Base-by-base conservation (phyloP, 164 flowering plant genomes). In the Platanus orientalis region DNA sequence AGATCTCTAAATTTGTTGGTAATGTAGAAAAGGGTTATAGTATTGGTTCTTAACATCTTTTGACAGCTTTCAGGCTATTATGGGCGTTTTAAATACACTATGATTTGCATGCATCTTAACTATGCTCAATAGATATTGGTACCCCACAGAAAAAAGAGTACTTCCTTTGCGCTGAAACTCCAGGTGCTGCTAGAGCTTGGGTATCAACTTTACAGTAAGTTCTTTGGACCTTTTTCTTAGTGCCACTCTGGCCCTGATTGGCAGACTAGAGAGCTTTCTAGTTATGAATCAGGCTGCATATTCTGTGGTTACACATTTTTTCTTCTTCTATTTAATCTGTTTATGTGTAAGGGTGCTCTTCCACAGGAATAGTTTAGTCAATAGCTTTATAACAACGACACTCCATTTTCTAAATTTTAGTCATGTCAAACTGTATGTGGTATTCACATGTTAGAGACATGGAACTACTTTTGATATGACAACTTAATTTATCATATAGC, bases 181-280 rank as follows among this genome's bases (percentile, higher is more conserved):
- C 99, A 65, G 92, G 87, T 68, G 97, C 99, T 63, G 87, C 99
- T 62, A 92, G 84, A 78, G 99, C 99, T 54, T 94, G 97, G 99
- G 96, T 94, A 42, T 78, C 96, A 61, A 94, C 99, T 57, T 75
- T 94, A 69, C 93, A 88, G 99, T 94, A 76, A 84, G 99, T 77
- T 69, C 34, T 25, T 27, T 73, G 39, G 49, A 34, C 19, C 54
- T 68, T 62, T 40, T 24, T 28, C 66, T 54, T 39, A 4, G 25
- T 54, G 23, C 4, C 24, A 7, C 63, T 4, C 19, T 69, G 45
- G 13, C 20, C 10, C 13, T 58, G 24, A 20, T 9, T 19, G 6
- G 4, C 2, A 44, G 19, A 45, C 14, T 61, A n/a, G n/a, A n/a
- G n/a, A n/a, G n/a, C n/a, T n/a, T n/a, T n/a, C n/a, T n/a, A n/a